Percentiles rank a stretch among this genome's conserved stretches.
phyloP scores from a whole-genome alignment of 2,329 filamentous ascomycete species.

The Ophiostoma sp. region DNA sequence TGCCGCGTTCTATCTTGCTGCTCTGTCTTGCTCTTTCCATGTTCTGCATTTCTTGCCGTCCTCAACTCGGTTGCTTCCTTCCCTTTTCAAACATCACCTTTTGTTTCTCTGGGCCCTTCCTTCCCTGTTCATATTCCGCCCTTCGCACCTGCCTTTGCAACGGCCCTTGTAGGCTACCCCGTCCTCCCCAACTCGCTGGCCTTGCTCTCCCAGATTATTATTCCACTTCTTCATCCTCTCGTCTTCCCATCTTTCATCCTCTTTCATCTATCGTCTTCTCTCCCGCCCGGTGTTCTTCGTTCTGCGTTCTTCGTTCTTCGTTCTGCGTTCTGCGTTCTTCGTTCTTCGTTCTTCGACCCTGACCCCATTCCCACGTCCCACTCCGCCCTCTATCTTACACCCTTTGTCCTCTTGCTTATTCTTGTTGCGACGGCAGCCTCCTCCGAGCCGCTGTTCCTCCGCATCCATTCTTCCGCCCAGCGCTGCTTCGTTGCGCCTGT shows the following conservation, averaged over 20 bases:
- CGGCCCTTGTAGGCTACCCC: slow-evolving; percentile 2
- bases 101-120: neutral
- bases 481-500: neutral
- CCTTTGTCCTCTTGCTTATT: neutral
- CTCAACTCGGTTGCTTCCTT: neutral
- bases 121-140: neutral
- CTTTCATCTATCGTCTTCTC: neutral
- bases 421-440: neutral
- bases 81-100: neutral
- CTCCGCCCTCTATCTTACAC: neutral
- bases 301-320: neutral
- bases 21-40: slow-evolving; percentile 11
- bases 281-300: neutral
- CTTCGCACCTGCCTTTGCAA: slow-evolving; percentile 9
- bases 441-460: neutral
- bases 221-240: neutral
- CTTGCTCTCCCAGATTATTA: neutral
- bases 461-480: neutral
- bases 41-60: neutral
- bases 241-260: neutral
- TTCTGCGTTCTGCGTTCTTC: neutral
- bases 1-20: no score
- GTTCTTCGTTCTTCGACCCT: neutral
- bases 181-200: neutral
- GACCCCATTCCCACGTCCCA: neutral